phyloP scores from a whole-genome alignment of 2,329 filamentous ascomycete species.

The Neonectria neomacrospora region DNA sequence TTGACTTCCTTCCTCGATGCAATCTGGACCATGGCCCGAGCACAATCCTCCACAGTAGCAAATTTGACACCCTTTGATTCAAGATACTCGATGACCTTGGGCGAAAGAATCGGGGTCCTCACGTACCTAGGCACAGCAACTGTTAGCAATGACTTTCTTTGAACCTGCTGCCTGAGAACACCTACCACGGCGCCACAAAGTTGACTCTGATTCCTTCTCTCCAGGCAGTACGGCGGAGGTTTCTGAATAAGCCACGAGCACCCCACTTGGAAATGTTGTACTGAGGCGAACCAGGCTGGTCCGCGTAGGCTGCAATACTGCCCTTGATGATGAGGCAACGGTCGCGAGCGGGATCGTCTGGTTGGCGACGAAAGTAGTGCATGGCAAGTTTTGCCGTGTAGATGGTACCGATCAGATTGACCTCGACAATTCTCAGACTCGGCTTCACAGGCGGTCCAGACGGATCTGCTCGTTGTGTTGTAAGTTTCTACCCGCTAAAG shows the following conservation, averaged over 20 bases:
- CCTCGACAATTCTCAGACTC: constrained; percentile 16
- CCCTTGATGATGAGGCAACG: constrained; percentile 25
- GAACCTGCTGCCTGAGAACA: not conserved
- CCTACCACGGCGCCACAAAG: constrained; percentile 23
- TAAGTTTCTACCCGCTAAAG: too few relatives aligned
- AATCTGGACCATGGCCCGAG: constrained; percentile 11
- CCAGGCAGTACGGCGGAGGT: constrained; percentile 21
- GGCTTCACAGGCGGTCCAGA: constrained; percentile 6
- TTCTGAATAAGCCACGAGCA: constrained; percentile 19
- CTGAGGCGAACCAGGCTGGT: constrained; percentile 26
- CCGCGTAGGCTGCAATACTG: constrained; percentile 22
- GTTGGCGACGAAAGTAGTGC: constrained; percentile 20
- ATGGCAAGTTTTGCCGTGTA: constrained; percentile 24
- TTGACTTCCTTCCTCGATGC: constrained; percentile 6
- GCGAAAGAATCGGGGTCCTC: constrained; percentile 20
- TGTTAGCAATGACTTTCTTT: not conserved
- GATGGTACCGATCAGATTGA: constrained; percentile 16
- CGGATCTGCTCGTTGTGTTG: too few relatives aligned
- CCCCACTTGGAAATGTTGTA: constrained; percentile 28
- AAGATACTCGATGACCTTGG: constrained; percentile 18
- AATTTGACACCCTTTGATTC: constrained; percentile 22
- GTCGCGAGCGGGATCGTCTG: constrained; percentile 9
- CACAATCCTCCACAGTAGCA: constrained; percentile 21
- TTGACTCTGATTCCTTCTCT: constrained; percentile 22
- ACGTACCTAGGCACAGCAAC: constrained; percentile 15